Base-by-base conservation (phyloP, 805 yeast genomes). In the Zygosaccharomyces pseudorouxii region DNA sequence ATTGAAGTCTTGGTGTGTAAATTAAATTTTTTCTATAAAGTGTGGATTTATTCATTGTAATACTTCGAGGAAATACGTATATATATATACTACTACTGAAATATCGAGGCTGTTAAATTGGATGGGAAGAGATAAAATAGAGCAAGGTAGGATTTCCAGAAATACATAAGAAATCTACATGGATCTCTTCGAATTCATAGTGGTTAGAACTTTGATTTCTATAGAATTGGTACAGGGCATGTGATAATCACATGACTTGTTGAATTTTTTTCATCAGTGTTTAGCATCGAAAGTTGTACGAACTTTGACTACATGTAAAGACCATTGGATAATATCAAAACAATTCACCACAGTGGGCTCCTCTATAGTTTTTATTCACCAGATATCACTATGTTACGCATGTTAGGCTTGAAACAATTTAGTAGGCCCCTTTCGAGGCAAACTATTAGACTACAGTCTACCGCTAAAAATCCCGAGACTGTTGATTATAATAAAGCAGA, bases 1-100 rank as follows among this genome's bases (percentile, higher is more conserved):
- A 83, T 62, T 84, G 63, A 56, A 14, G 14, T 33, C 19, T 9
- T 16, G 20, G 19, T 9, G 12, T 9, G 5, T 33, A 9, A 8
- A 33, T 16, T 7, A 14, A 18, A 16, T 3, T 10, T 22, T 38
- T 5, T 22, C 22, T 38, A 12, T 14, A 23, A 6, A 22, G 4
- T 27, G 12, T 38, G 18, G 41, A 38, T 38, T 38, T 3, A 19
- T 23, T 22, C 28, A 25, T 38, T 23, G 16, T 22, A 7, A 22
- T 22, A 16, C 22, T 38, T 22, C 19, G 41, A 14, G 9, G 14
- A 38, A 11, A 38, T 22, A n/a, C 19, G 10, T 25, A 25, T 25
- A 25, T 25, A n/a, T n/a, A 29, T 29, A 29, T 29, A 29, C n/a
- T 6, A 8, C 16, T 33, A 3, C 11, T 30, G 14, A 30, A 33